phyloP scores from a whole-genome alignment of 768 basidiomycete genomes.

The Daedaleopsis nitida region DNA sequence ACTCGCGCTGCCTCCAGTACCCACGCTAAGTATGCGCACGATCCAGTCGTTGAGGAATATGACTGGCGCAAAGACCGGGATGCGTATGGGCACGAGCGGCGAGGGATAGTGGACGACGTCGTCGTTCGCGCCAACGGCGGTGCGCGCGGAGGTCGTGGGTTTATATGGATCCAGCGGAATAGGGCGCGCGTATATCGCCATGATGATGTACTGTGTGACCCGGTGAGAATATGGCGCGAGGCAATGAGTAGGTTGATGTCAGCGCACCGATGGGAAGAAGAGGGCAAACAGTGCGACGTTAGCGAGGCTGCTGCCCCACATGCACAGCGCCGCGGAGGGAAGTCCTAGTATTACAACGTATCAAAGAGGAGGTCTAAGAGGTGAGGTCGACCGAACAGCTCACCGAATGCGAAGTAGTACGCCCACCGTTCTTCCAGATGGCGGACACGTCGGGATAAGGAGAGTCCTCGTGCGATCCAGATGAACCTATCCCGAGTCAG shows the following conservation, averaged over 20 bases:
- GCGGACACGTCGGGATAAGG: conserved; percentile 66
- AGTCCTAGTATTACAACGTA: conserved; percentile 46
- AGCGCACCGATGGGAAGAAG: conserved; percentile 71
- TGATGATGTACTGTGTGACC: conserved; percentile 72
- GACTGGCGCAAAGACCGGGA: conserved; percentile 75
- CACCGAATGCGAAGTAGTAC: conserved; percentile 85
- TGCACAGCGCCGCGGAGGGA: conserved; percentile 72
- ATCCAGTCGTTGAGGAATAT: conserved; percentile 75
- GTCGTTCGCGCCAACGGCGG: conserved; percentile 20
- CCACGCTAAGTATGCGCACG: conserved; percentile 62
- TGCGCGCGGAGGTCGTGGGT: conserved; percentile 39
- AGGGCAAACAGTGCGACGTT: conserved; percentile 85
- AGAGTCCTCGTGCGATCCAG: conserved; percentile 75
- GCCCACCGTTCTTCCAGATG: conserved; percentile 89
- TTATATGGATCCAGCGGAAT: conserved; percentile 77
- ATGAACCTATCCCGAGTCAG: conserved; percentile 53
- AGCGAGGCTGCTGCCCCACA: conserved; percentile 70
- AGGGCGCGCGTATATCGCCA: conserved; percentile 79
- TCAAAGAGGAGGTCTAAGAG: too few species aligned
- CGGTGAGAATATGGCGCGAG: conserved; percentile 2
- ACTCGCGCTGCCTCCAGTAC: conserved; percentile 31
- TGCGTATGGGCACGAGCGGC: conserved; percentile 76
- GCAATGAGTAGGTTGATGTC: conserved; percentile 10
- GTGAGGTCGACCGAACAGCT: conserved; percentile 9
- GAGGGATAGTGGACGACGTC: conserved; percentile 64